Conservation (phyloP, 1,284 basidiomycete genomes). For the Malassezia vespertilionis region DNA sequence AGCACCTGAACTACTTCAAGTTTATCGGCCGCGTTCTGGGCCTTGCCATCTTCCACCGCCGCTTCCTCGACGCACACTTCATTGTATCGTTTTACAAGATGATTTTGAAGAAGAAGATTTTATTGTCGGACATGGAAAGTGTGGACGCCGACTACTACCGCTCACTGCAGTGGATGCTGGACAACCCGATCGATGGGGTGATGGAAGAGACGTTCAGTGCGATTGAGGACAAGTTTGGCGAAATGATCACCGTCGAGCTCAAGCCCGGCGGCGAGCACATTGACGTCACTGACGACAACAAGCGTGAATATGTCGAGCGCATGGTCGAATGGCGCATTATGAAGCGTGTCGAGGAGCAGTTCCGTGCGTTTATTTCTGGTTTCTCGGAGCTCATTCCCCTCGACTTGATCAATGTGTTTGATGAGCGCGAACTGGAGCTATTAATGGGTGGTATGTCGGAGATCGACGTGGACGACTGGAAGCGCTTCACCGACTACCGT, state of each 20-base stretch:
- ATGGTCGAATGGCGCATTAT: constrained; percentile 85
- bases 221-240: constrained; percentile 96
- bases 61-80: constrained; percentile 98
- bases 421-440: constrained; percentile 83
- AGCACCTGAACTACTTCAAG: constrained; percentile 99
- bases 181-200: constrained; percentile 45
- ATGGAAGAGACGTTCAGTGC: constrained; percentile 47
- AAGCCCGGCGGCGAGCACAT: constrained; percentile 74
- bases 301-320: constrained; percentile 93
- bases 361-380: constrained; percentile 87
- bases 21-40: constrained; percentile 92
- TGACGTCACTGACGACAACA: constrained; percentile 89
- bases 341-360: constrained; percentile 88
- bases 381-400: constrained; percentile 89
- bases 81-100: constrained; percentile 99
- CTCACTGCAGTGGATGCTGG: constrained; percentile 81
- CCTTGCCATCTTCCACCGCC: constrained; percentile 92
- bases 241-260: constrained; percentile 84
- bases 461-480: constrained; percentile 67
- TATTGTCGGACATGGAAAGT: constrained; percentile 41
- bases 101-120: constrained; percentile 52
- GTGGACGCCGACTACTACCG: constrained; percentile 58
- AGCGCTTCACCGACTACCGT: constrained; percentile 57
- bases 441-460: constrained; percentile 98
- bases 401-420: constrained; percentile 91